Evolutionary conservation across 345 rosid genomes (phyloP), one percentile per base, ranked within the genome.

Genomic region (Anastatica hierochuntica): DNA sequence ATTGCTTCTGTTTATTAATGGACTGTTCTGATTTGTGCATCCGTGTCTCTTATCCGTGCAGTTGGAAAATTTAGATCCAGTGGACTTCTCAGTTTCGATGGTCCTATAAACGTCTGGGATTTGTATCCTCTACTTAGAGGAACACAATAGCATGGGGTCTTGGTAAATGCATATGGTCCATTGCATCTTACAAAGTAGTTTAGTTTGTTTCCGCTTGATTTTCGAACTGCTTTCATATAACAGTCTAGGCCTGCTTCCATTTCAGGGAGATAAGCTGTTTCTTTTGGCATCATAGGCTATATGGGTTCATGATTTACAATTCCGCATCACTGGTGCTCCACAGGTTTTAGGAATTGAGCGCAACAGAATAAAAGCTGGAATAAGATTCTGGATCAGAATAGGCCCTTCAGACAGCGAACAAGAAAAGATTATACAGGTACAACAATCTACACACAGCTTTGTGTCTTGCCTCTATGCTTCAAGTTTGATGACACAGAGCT

Each of bases 161-260:
- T 23, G 58, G 58, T 33, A 55, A 41, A 27, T 45, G 49, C 56
- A 12, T 46, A 46, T 30, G 62, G 21, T 47, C 38, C 30, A 24
- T 14, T 29, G 33, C 50, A 53, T 38, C 34, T 37, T 24, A 18
- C 34, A 17, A 8, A 45, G 31, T 26, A 49, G 54, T 31, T 18
- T 53, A 44, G 60, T 53, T 8, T 36, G 26, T 5, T 42, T 31
- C 14, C 5, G 41, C 50, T 34, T 60, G 17, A 15, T 13, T 43
- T 38, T 41, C 26, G 10, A 43, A n/a, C 29, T 10, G 15, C 36
- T 13, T 13, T 43, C 53, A 18, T 1, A 8, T 26, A 34, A 2
- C n/a, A 36, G 27, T 34, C 8, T 53, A 3, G 13, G 8, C 20
- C 17, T 17, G 30, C 21, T 35, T 26, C 21, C 13, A 2, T 38